These are phyloP conservation scores for Brassica cretica DNA, from an alignment of 345 rosid genomes.

Conservation along the genomic window DNA sequence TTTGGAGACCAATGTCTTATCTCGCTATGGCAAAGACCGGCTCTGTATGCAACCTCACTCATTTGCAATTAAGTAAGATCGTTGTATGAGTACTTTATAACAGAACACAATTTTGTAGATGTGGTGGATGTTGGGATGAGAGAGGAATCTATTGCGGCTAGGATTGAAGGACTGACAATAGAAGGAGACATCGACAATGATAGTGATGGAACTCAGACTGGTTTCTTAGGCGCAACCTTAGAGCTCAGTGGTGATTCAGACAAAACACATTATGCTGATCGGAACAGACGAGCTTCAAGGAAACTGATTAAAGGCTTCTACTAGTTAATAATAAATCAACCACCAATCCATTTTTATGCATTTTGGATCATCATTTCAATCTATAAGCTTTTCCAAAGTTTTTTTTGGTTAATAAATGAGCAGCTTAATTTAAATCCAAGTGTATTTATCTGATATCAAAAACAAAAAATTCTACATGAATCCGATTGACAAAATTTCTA, in stretches of 20 bases:
- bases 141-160: constrained; percentile 1
- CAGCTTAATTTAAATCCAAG: neutral
- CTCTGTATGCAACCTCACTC: neutral
- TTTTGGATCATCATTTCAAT: neutral
- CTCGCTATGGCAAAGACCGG: neutral
- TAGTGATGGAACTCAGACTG: neutral
- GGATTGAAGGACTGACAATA: neutral
- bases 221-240: neutral
- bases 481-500: neutral
- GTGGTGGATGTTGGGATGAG: constrained; percentile 6
- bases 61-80: neutral
- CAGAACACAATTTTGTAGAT: neutral
- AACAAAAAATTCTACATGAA: neutral
- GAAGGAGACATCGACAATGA: constrained; percentile 1
- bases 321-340: neutral
- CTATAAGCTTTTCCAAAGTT: neutral
- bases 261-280: neutral
- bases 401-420: neutral
- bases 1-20: neutral
- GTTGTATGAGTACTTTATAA: neutral
- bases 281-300: neutral
- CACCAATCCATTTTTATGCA: neutral
- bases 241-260: neutral
- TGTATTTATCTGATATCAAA: neutral
- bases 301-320: neutral